phyloP scores from a whole-genome alignment of 306 rosid genomes.

The Malus sieversii region DNA sequence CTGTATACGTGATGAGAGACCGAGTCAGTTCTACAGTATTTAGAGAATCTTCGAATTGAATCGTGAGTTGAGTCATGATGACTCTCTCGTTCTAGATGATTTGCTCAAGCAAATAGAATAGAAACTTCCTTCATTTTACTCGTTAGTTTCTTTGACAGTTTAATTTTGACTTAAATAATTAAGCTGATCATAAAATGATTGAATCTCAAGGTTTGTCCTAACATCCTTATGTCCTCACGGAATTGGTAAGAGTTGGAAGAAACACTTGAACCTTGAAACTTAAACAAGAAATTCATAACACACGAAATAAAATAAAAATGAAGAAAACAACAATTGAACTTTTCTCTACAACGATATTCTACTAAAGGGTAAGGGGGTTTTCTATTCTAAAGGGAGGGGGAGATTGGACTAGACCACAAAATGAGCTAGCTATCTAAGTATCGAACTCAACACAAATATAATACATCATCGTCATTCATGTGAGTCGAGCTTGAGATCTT shows the following conservation, averaged over 20 bases:
- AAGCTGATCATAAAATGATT: not conserved
- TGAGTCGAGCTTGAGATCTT: no score
- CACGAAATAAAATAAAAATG: not conserved
- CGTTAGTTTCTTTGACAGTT: not conserved
- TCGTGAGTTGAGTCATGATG: not conserved
- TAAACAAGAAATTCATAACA: not conserved
- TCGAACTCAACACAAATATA: no score
- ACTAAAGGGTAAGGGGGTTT: not conserved
- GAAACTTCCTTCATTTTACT: not conserved
- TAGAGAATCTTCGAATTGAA: not conserved
- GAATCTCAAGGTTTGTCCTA: not conserved
- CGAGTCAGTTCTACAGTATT: not conserved
- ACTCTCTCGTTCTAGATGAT: not conserved
- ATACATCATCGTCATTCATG: no score
- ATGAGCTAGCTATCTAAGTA: no score
- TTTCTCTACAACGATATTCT: not conserved
- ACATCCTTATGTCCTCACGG: not conserved
- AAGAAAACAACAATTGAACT: not conserved
- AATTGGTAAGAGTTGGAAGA: not conserved
- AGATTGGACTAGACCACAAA: not conserved
- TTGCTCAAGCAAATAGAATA: not conserved
- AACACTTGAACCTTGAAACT: not conserved
- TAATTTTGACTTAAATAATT: not conserved
- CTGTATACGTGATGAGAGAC: not conserved
- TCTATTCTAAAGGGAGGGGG: no score